Evolutionary conservation across 2,329 filamentous ascomycete genomes (phyloP).

Genomic region (Beauveria australis): DNA sequence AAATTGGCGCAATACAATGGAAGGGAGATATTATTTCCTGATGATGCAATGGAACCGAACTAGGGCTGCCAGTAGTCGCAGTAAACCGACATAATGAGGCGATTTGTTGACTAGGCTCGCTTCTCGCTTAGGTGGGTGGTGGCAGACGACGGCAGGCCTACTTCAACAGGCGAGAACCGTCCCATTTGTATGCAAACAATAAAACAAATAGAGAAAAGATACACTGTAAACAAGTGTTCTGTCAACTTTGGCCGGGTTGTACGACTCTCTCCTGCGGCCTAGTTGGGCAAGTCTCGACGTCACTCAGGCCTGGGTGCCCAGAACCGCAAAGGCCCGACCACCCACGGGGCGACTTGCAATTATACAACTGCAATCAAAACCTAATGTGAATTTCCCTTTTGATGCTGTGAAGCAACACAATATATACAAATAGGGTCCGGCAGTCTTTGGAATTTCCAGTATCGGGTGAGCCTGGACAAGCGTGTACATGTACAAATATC

Average conservation of each 20-base stretch:
- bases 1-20: conserved; percentile 12
- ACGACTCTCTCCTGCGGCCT: not conserved
- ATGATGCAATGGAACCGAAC: not conserved
- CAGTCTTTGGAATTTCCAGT: too few relatives aligned
- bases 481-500: too few relatives aligned
- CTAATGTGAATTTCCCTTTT: too few relatives aligned
- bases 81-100: conserved; percentile 2
- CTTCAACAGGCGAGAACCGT: conserved; percentile 1
- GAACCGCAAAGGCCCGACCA: not conserved
- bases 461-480: too few relatives aligned
- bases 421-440: too few relatives aligned
- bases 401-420: too few relatives aligned
- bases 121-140: not conserved
- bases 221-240: not conserved
- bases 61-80: not conserved
- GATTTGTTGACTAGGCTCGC: not conserved
- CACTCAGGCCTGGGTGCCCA: not conserved
- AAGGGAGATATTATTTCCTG: conserved; percentile 4
- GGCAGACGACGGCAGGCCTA: not conserved
- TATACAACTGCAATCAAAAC: not conserved
- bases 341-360: not conserved
- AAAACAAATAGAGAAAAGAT: conserved; percentile 9
- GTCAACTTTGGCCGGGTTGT: too few relatives aligned
- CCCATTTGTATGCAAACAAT: conserved; percentile 11
- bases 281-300: not conserved